Conservation (phyloP, 139 green algal species). For the Chlamydomonas applanata region DNA sequence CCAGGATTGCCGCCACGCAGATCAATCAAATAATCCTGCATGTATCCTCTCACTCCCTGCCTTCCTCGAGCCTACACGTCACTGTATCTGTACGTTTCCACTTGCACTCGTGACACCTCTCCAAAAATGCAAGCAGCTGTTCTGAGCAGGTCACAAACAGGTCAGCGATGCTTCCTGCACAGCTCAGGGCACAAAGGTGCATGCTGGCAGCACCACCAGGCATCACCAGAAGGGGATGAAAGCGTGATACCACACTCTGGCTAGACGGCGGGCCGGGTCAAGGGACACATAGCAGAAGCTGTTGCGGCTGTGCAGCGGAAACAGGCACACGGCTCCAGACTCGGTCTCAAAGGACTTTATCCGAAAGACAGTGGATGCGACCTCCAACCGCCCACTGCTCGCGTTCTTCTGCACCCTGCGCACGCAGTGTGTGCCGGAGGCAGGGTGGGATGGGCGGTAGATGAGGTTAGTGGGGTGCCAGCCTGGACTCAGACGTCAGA, state of each 20-base stretch:
- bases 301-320: conserved; percentile 34
- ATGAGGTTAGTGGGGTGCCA: too few relatives aligned
- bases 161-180: not conserved
- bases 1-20: too few relatives aligned
- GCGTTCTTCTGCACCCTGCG: conserved; percentile 52
- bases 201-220: not conserved
- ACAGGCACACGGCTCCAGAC: conserved; percentile 35
- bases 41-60: too few relatives aligned
- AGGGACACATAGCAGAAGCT: conserved; percentile 51
- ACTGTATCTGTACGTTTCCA: too few relatives aligned
- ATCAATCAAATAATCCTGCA: too few relatives aligned
- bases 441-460: too few relatives aligned
- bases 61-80: too few relatives aligned
- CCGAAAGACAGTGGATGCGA: conserved; percentile 37
- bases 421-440: too few relatives aligned
- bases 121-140: too few relatives aligned
- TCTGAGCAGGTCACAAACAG: not conserved
- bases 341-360: conserved; percentile 23
- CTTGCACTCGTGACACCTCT: too few relatives aligned
- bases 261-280: conserved; percentile 32
- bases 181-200: not conserved
- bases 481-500: too few relatives aligned
- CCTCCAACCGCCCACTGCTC: conserved; percentile 32
- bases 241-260: conserved; percentile 48
- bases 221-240: conserved; percentile 51